Evolutionary conservation across 768 basidiomycete genomes (phyloP).

Genomic region (Suillus discolor): DNA sequence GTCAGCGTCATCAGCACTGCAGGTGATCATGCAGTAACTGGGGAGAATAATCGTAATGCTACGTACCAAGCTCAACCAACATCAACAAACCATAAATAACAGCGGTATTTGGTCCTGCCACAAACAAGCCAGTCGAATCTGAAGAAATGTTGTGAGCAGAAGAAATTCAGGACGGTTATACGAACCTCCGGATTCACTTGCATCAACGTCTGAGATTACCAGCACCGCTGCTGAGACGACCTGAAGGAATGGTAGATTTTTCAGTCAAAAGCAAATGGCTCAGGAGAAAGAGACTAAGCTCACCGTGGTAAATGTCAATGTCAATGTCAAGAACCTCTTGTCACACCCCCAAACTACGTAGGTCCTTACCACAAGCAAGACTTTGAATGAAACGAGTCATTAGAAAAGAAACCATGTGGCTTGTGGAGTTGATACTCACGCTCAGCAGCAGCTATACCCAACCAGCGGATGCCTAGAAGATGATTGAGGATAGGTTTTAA

Average conservation of each 20-base stretch:
- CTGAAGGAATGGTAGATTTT: too few relatives aligned
- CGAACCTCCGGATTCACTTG: not conserved
- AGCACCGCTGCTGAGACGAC: not conserved
- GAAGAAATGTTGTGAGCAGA: not conserved
- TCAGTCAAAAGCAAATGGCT: not conserved
- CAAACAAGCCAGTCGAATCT: conserved; percentile 1
- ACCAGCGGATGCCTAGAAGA: not conserved
- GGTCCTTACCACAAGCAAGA: not conserved
- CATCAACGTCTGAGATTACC: not conserved
- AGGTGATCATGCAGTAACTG: not conserved
- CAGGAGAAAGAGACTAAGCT: not conserved
- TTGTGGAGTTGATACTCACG: not conserved
- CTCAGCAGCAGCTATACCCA: not conserved
- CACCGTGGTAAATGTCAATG: not conserved
- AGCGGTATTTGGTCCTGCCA: not conserved
- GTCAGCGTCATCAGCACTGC: not conserved
- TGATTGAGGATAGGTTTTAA: not conserved
- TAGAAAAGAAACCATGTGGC: too few relatives aligned
- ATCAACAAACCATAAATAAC: conserved; percentile 2
- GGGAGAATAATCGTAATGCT: not conserved
- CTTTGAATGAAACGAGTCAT: not conserved
- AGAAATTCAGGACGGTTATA: not conserved
- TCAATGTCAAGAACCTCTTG: not conserved
- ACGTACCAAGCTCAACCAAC: not conserved
- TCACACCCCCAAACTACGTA: not conserved